A percentile compares a stretch with the other conserved stretches of the same genome.
Conservation (phyloP, 495 filamentous ascomycete genomes). For the Patellaria atrata region DNA sequence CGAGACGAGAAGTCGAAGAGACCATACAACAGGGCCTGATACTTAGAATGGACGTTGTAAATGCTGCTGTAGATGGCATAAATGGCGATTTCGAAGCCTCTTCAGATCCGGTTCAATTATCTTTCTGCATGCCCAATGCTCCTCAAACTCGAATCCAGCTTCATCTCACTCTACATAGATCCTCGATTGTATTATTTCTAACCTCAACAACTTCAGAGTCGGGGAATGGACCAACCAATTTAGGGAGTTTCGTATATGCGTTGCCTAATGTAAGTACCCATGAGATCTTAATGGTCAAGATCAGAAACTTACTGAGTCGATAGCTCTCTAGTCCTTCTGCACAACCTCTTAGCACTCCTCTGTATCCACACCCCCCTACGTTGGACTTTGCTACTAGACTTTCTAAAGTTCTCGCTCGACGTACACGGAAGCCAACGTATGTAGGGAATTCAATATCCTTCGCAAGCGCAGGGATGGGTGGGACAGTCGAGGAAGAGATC, state of each 20-base stretch:
- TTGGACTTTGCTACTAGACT: constrained; percentile 76
- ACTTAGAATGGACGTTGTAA: no score
- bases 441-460: constrained; percentile 68
- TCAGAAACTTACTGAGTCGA: constrained; percentile 7
- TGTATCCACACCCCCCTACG: constrained; percentile 59
- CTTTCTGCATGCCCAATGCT: constrained; percentile 62
- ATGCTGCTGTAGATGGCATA: no score
- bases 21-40: no score
- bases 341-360: constrained; percentile 58
- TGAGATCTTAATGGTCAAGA: not conserved
- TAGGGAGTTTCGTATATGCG: constrained; percentile 84
- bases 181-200: constrained; percentile 59
- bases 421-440: constrained; percentile 57
- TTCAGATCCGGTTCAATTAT: constrained; percentile 45
- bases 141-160: constrained; percentile 68
- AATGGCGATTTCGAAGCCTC: no score
- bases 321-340: constrained; percentile 40
- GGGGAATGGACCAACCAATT: constrained; percentile 32
- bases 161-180: constrained; percentile 52
- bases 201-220: constrained; percentile 50
- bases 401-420: constrained; percentile 65
- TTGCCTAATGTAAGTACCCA: constrained; percentile 60
- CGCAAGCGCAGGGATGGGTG: constrained; percentile 49
- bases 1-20: no score
- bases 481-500: constrained; percentile 86